Base-by-base conservation (phyloP, 805 yeast genomes). In the Kodamaea hsintzibuensis region DNA sequence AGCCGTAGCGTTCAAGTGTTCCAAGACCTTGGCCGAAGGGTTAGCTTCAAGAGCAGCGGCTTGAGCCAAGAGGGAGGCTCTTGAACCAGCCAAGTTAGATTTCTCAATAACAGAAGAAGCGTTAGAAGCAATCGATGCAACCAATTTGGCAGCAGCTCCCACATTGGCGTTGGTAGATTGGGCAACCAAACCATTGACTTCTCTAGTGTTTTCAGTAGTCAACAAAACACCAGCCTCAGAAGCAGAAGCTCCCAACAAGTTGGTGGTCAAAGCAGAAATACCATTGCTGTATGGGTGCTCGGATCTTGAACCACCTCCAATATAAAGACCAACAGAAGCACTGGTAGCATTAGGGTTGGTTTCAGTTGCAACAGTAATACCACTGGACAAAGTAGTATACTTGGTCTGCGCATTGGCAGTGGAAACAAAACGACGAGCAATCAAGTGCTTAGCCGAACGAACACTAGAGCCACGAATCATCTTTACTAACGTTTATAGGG, bases 251-350 rank as follows among this genome's bases (percentile, higher is more conserved):
- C 68, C 65, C 66, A 87, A 74, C 19, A 81, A 70, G 56, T 79
- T 73, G 68, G 86, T 75, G 60, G 84, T 77, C 62, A 89, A 73
- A 58, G 86, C 82, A 52, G 93, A 82, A 51, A 86, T 83, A 82
- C 96, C 96, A 62, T 89, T 88, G 77, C 85, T 86, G 82, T 84
- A 88, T 44, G 89, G 79, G 73, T 86, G 88, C 72, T 89, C 96
- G 51, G 88, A 72, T 69, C 91, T 78, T 49, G 93, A 84, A 70
- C 96, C 96, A 50, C 91, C 88, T 61, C 86, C 88, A 67, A 79
- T 76, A 70, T 80, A 88, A 55, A 86, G 72, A 71, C 95, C 93
- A 61, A 86, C 78, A 38, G 90, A 78, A 48, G 89, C 77, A 39
- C 85, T 67, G 54, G 77, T 68, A 55, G 83, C 82, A 53, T 71